These are phyloP conservation scores for Chlorociboria aeruginascens DNA, from an alignment of 495 filamentous ascomycete genomes.

Conservation along the genomic window DNA sequence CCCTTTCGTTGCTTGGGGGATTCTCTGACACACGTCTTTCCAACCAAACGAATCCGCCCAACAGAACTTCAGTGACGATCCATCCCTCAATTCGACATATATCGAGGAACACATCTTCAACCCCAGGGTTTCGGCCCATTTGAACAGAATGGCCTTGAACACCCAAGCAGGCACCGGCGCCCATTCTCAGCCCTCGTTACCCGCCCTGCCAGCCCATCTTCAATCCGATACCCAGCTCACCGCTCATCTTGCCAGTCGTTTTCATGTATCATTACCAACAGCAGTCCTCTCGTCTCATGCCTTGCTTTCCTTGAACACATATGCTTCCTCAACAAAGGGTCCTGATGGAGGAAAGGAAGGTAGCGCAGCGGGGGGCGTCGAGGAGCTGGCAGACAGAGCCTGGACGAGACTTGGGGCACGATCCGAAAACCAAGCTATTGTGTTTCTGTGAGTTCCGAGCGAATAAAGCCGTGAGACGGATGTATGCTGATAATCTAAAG, in stretches of 20 bases:
- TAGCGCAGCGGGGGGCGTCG: conserved; percentile 74
- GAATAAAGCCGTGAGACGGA: neutral
- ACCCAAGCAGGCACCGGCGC: conserved; percentile 39
- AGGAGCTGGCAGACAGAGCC: conserved; percentile 77
- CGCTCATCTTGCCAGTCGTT: conserved; percentile 89
- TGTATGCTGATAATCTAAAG: conserved; percentile 28
- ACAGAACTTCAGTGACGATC: neutral
- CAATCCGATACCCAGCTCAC: conserved; percentile 96
- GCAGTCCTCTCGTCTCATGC: conserved; percentile 84
- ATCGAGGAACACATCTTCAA: neutral
- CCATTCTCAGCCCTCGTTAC: conserved; percentile 82
- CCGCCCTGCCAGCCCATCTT: conserved; percentile 76
- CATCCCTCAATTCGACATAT: neutral
- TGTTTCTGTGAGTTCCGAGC: conserved; percentile 65
- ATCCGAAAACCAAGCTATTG: conserved; percentile 81
- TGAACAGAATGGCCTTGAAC: conserved; percentile 13
- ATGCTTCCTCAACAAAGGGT: conserved; percentile 73
- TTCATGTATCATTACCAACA: conserved; percentile 79
- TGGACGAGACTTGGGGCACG: conserved; percentile 77
- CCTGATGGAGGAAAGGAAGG: conserved; percentile 81
- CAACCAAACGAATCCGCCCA: neutral
- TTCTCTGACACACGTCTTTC: neutral
- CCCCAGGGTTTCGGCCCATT: conserved; percentile 18
- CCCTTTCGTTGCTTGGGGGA: conserved; percentile 9
- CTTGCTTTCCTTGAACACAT: conserved; percentile 84